These are phyloP conservation scores for Talaromyces borbonicus DNA, from an alignment of 495 filamentous ascomycete species.

Conservation along the genomic window DNA sequence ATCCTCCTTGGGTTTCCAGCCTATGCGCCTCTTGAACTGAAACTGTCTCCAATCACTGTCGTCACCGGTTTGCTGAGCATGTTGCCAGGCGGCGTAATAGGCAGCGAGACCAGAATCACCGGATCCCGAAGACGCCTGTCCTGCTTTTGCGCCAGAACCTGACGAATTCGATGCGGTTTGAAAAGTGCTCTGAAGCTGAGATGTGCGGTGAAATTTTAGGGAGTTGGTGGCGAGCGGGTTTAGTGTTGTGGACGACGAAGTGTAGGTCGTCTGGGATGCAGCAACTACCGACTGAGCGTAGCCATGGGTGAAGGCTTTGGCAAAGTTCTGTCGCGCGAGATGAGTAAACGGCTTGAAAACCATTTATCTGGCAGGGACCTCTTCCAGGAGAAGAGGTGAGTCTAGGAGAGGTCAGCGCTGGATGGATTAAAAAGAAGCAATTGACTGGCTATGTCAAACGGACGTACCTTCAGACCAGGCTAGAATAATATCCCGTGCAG, in stretches of 20 bases:
- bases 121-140: slow-evolving; percentile 29
- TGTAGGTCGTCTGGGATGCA: slow-evolving; percentile 80
- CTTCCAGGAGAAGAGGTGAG: slow-evolving; percentile 42
- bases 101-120: slow-evolving; percentile 60
- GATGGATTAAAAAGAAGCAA: background rate
- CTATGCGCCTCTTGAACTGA: slow-evolving; percentile 75
- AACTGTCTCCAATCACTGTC: slow-evolving; percentile 85
- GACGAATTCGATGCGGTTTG: slow-evolving; percentile 44
- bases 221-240: slow-evolving; percentile 42
- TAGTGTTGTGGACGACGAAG: slow-evolving; percentile 58
- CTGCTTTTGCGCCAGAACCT: slow-evolving; percentile 35
- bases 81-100: slow-evolving; percentile 83
- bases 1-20: slow-evolving; percentile 63
- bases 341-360: slow-evolving; percentile 74
- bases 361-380: slow-evolving; percentile 59
- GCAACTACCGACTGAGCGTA: slow-evolving; percentile 97
- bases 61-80: slow-evolving; percentile 57
- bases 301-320: slow-evolving; percentile 92
- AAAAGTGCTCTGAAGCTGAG: slow-evolving; percentile 69
- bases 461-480: slow-evolving; percentile 40
- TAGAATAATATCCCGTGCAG: slow-evolving; percentile 42
- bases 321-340: slow-evolving; percentile 92
- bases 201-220: slow-evolving; percentile 49
- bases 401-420: slow-evolving; percentile 16
- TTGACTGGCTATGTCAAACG: background rate